phyloP scores from a whole-genome alignment of 805 yeast species.

The Priceomyces medius region DNA sequence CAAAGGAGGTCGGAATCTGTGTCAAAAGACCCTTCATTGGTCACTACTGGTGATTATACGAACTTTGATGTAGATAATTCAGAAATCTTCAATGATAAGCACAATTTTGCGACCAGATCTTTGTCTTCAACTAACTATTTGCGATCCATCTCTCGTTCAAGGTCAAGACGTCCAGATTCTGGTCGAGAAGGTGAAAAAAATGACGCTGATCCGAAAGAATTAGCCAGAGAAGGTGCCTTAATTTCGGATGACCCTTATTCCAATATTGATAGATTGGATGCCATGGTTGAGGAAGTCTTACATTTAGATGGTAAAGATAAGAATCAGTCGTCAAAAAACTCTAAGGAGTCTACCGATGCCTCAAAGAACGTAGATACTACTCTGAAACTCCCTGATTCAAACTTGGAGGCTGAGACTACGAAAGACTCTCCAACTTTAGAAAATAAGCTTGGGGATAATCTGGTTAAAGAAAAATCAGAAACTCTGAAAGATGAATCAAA shows the following conservation, averaged over 20 bases:
- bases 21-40: constrained; percentile 36
- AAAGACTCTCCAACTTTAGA: not conserved
- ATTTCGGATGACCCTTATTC: constrained; percentile 49
- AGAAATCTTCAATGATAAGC: constrained; percentile 11
- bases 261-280: constrained; percentile 48
- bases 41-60: constrained; percentile 47
- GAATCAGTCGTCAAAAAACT: not conserved
- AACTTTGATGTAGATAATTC: constrained; percentile 43
- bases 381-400: too few species aligned
- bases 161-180: constrained; percentile 46
- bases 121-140: constrained; percentile 53
- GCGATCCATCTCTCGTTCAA: constrained; percentile 63
- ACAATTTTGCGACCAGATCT: constrained; percentile 31
- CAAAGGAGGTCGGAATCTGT: constrained; percentile 15
- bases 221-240: constrained; percentile 58
- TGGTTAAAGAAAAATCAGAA: too few species aligned
- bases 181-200: constrained; percentile 24
- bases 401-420: not conserved
- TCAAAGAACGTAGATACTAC: constrained; percentile 2
- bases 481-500: too few species aligned
- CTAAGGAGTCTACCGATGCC: constrained; percentile 3
- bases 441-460: not conserved
- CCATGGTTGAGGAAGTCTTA: constrained; percentile 49
- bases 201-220: constrained; percentile 35
- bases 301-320: constrained; percentile 11